Evolutionary conservation across 352 stramenopile species (phyloP).

Genomic region (Globisporangium nagaii): DNA sequence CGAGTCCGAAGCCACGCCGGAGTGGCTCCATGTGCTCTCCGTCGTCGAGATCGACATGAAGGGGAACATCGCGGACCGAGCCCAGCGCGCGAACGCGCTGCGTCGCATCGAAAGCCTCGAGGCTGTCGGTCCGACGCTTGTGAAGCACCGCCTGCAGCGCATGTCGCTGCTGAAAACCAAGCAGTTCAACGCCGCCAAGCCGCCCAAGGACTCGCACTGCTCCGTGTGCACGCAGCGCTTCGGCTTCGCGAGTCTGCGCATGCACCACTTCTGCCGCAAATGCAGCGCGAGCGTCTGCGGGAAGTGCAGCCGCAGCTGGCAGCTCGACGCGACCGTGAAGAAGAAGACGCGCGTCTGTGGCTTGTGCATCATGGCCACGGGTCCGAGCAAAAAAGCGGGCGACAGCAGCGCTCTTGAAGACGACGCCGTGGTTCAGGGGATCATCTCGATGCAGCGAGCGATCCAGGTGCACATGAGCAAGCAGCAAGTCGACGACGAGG

Average conservation of each 20-base stretch:
- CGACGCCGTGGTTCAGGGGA: not conserved
- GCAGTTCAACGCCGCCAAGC: slow-evolving; percentile 10
- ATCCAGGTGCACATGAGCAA: not conserved
- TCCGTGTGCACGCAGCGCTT: slow-evolving; percentile 15
- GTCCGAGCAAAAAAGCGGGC: slow-evolving; percentile 1
- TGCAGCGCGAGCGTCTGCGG: slow-evolving; percentile 14
- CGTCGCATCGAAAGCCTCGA: slow-evolving; percentile 7
- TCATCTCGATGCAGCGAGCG: slow-evolving; percentile 3
- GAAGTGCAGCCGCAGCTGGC: slow-evolving; percentile 13
- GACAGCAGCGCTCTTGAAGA: not conserved
- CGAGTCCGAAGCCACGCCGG: slow-evolving; percentile 14
- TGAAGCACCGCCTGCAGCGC: slow-evolving; percentile 13
- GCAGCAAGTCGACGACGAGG: not conserved
- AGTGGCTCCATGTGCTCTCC: slow-evolving; percentile 21
- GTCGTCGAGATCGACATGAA: slow-evolving; percentile 25
- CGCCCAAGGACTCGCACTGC: slow-evolving; percentile 9
- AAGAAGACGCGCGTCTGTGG: slow-evolving; percentile 17
- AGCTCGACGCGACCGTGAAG: not conserved
- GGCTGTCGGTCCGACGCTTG: slow-evolving; percentile 3
- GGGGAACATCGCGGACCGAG: slow-evolving; percentile 11
- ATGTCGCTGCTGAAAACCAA: slow-evolving; percentile 14
- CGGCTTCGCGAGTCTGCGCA: slow-evolving; percentile 9
- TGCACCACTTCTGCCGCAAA: slow-evolving; percentile 14
- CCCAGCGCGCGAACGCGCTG: slow-evolving; percentile 10
- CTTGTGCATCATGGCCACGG: slow-evolving; percentile 4